Evolutionary conservation across 2,329 filamentous ascomycete genomes (phyloP), one percentile per base, ranked within the genome.

Genomic region (Stagonosporopsis rhizophila): DNA sequence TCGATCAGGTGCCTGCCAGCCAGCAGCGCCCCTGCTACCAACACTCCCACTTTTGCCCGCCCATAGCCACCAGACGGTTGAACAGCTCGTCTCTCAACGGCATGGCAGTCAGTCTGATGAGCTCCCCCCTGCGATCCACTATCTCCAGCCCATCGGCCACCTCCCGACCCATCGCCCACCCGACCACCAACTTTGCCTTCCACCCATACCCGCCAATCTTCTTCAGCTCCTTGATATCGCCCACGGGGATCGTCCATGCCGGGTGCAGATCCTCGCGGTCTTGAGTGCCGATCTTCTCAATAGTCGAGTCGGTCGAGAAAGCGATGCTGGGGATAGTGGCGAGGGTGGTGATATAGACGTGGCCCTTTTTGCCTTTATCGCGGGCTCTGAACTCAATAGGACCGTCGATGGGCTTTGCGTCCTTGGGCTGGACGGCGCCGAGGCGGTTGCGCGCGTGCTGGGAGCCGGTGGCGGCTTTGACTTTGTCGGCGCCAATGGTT

Each of bases 171-270:
- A 91, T 82, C 0, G 89, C 87, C 90, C 91, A 92, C 0, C 91
- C 90, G 0, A 95, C 89, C 1, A 95, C 83, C 45, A 95, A 77
- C 78, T 92, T 94, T 1, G 87, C 87, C 77, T 95, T 96, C 91
- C 91, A 96, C 0, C 91, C 90, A 32, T 93, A 80, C 0, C 91
- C 91, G 4, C 91, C 91, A 1, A 93, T 79, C 77, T 96, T 96
- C 73, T 87, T 89, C 49, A 96, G 70, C 73, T 93, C 90, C 46
- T 74, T 78, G 41, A 96, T 88, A 15, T 94, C 89, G 0, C 82
- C 82, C 3, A 95, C 83, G 0, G 89, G 82, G 0, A 95, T 80
- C 6, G 83, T 87, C 85, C 90, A 96, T 0, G 85, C 74, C 0
- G 89, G 86, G 54, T 83, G 78, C 22, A 82, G 64, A 37, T 84